These are phyloP conservation scores for Plasmodium reichenowi DNA, from an alignment of 169 alveolate genomes.

Conservation along the genomic window DNA sequence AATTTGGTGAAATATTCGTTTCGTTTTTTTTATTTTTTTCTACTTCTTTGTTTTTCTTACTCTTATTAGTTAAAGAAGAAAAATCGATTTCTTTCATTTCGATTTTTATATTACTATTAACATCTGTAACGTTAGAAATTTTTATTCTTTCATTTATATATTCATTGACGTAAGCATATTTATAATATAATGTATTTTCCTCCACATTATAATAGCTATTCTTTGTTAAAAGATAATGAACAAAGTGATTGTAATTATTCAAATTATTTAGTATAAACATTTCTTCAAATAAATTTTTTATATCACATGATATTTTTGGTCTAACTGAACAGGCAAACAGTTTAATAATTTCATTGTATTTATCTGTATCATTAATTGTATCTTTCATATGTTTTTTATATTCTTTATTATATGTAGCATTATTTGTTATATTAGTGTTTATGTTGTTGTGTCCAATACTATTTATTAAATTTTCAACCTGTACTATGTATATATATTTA, in stretches of 20 bases:
- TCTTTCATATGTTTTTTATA: background rate
- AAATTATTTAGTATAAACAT: slow-evolving; percentile 20
- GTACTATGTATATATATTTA: slow-evolving; percentile 52
- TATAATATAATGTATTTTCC: slow-evolving; percentile 57
- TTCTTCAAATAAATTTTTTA: slow-evolving; percentile 71
- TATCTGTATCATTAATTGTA: background rate
- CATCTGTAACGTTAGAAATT: slow-evolving; percentile 57
- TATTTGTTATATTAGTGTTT: slow-evolving; percentile 5
- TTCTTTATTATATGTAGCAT: background rate
- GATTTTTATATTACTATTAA: slow-evolving; percentile 35
- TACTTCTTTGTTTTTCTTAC: slow-evolving; percentile 9
- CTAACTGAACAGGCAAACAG: slow-evolving; percentile 65
- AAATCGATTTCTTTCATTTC: slow-evolving; percentile 49
- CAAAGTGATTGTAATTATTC: slow-evolving; percentile 20
- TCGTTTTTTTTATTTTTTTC: slow-evolving; percentile 20
- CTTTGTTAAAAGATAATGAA: slow-evolving; percentile 29
- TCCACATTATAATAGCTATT: slow-evolving; percentile 65
- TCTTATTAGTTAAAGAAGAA: slow-evolving; percentile 4
- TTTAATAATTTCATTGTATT: slow-evolving; percentile 29
- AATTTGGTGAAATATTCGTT: background rate
- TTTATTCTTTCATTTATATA: slow-evolving; percentile 64
- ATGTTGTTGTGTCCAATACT: background rate
- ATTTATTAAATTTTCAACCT: slow-evolving; percentile 26
- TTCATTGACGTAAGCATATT: slow-evolving; percentile 56
- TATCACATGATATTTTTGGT: slow-evolving; percentile 59